Evolutionary conservation across 768 basidiomycete species (phyloP).

Genomic region (Clitopilus hobsonii): DNA sequence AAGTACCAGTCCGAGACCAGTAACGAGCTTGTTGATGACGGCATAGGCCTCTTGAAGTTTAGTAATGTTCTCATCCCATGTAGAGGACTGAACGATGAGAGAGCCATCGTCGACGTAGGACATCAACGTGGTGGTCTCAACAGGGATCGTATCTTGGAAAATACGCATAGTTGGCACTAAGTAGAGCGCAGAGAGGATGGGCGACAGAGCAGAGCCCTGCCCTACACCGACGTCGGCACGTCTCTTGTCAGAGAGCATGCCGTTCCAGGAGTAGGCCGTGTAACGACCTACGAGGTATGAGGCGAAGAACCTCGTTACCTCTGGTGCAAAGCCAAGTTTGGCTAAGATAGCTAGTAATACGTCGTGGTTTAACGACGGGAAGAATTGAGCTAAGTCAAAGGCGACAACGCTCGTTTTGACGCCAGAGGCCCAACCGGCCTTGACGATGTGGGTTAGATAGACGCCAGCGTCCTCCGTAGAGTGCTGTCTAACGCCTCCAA

Average conservation of each 20-base stretch:
- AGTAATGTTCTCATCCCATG: background rate
- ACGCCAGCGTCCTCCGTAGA: background rate
- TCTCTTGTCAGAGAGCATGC: background rate
- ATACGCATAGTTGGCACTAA: background rate
- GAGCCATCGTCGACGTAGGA: conserved; percentile 3
- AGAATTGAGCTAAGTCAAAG: background rate
- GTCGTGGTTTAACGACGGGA: background rate
- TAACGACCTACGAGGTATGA: background rate
- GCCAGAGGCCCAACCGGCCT: background rate
- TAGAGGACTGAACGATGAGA: conserved; percentile 1
- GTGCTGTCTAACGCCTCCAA: background rate
- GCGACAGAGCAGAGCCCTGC: conserved; percentile 1
- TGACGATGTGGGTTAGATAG: background rate
- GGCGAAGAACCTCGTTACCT: background rate
- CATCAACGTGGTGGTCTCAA: background rate
- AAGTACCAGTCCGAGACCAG: background rate
- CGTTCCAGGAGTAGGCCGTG: background rate
- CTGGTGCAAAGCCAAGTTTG: background rate
- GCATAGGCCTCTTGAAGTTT: background rate
- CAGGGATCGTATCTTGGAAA: background rate
- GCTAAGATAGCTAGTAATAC: background rate
- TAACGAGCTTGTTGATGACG: background rate
- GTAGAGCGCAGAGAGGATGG: conserved; percentile 1
- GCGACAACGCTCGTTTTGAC: background rate
- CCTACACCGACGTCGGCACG: background rate